A percentile compares a stretch with the other conserved stretches of the same genome.
These are phyloP conservation scores for Microstroma glucosiphilum DNA, from an alignment of 1,284 basidiomycete species.

Conservation along the genomic window DNA sequence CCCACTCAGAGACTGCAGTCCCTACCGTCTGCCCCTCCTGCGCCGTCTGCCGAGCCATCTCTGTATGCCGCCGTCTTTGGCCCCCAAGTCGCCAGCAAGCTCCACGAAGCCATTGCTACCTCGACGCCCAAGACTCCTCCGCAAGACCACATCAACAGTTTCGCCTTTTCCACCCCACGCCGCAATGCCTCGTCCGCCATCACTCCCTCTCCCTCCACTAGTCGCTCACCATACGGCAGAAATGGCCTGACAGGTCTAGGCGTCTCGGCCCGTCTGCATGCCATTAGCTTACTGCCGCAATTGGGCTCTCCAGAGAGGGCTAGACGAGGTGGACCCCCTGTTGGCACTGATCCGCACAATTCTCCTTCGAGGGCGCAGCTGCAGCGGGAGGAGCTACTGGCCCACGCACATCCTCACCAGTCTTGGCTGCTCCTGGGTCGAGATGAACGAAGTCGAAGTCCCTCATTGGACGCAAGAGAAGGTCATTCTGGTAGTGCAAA, in stretches of 20 bases:
- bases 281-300: background rate
- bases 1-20: too few relatives aligned
- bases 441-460: too few relatives aligned
- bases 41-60: background rate
- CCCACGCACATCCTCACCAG: background rate
- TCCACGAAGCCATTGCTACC: background rate
- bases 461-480: too few relatives aligned
- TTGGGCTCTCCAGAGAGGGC: slow-evolving; percentile 5
- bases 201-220: too few relatives aligned
- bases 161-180: background rate
- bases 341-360: background rate
- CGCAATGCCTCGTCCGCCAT: too few relatives aligned
- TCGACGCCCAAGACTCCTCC: background rate
- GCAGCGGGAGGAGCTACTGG: slow-evolving; percentile 1
- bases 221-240: too few relatives aligned
- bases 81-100: background rate
- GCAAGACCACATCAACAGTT: background rate
- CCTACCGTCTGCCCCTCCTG: too few relatives aligned
- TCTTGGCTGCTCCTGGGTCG: background rate
- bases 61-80: slow-evolving; percentile 1
- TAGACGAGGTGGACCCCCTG: background rate
- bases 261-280: slow-evolving; percentile 2
- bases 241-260: background rate
- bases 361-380: background rate
- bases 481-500: too few relatives aligned